Conservation (phyloP, 768 basidiomycete species). For the Leccinellum rugosiceps region DNA sequence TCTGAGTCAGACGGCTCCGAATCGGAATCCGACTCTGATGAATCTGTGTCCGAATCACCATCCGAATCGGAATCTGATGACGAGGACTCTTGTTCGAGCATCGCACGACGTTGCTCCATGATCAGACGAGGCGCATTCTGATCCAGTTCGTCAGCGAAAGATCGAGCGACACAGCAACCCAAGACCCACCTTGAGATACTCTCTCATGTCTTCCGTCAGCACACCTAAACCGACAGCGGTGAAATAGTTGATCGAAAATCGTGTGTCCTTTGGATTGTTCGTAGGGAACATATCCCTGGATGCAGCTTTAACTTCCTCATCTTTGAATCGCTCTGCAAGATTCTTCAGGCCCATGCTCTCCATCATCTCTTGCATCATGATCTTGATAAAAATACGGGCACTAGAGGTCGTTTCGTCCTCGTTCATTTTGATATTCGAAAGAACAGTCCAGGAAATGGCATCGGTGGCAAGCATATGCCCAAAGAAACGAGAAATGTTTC, state of each 20-base stretch:
- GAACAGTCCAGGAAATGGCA: constrained; percentile 82
- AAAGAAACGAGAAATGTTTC: constrained; percentile 96
- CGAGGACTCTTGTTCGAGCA: constrained; percentile 66
- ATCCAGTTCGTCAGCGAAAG: constrained; percentile 3
- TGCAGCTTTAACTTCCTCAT: constrained; percentile 70
- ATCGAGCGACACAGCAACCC: not conserved
- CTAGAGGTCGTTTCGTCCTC: constrained; percentile 98
- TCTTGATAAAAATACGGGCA: constrained; percentile 96
- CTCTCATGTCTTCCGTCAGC: constrained; percentile 95
- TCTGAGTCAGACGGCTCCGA: constrained; percentile 38
- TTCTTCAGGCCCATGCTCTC: constrained; percentile 89
- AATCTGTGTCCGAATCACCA: constrained; percentile 26
- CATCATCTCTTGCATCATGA: constrained; percentile 92
- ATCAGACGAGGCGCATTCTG: constrained; percentile 91
- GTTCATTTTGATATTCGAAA: constrained; percentile 86
- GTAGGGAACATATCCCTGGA: constrained; percentile 90
- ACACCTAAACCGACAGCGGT: constrained; percentile 90
- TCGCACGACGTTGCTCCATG: constrained; percentile 90
- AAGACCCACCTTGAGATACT: constrained; percentile 78
- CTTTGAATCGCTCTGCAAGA: constrained; percentile 87
- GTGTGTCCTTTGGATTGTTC: constrained; percentile 94
- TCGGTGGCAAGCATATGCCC: constrained; percentile 88
- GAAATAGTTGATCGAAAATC: constrained; percentile 97
- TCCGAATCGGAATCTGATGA: constrained; percentile 41
- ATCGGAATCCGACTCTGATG: constrained; percentile 40